These are phyloP conservation scores for Leishmania mexicana DNA, from an alignment of 208 protist species.

Conservation along the genomic window DNA sequence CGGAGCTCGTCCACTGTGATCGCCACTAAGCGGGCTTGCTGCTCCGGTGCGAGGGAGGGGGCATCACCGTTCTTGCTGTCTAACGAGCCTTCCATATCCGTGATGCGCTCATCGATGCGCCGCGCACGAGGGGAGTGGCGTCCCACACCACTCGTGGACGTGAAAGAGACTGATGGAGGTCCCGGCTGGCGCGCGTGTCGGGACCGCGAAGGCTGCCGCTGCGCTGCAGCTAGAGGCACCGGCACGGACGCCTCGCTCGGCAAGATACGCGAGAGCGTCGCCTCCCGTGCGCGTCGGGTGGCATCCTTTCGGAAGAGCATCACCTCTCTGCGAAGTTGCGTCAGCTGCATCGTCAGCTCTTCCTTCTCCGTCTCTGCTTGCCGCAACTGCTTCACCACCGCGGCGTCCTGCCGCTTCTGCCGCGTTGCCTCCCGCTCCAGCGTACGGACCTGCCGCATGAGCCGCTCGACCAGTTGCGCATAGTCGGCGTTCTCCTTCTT, in stretches of 20 bases:
- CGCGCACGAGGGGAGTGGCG: conserved; percentile 11
- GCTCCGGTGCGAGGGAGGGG: not conserved
- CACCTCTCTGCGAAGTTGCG: conserved; percentile 23
- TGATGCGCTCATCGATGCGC: conserved; percentile 9
- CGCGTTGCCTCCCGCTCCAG: conserved; percentile 42
- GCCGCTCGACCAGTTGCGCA: conserved; percentile 43
- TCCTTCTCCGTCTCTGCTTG: conserved; percentile 23
- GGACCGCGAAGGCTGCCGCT: not conserved
- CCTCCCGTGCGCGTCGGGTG: conserved; percentile 22
- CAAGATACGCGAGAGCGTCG: conserved; percentile 31
- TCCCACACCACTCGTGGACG: not conserved
- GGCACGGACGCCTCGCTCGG: conserved; percentile 5
- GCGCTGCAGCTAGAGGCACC: not conserved
- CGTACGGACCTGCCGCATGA: conserved; percentile 41
- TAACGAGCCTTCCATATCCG: not conserved
- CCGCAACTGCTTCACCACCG: conserved; percentile 24
- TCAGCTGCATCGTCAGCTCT: conserved; percentile 11
- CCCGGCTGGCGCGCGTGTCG: not conserved
- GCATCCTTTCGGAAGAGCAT: conserved; percentile 31
- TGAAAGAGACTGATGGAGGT: not conserved
- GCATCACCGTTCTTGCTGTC: not conserved
- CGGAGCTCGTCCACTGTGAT: conserved; percentile 57
- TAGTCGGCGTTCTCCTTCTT: conserved; percentile 49
- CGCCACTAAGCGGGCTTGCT: conserved; percentile 17
- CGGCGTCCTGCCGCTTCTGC: conserved; percentile 28